Conservation (phyloP, 2,329 filamentous ascomycete genomes). For the Monilinia fructigena region DNA sequence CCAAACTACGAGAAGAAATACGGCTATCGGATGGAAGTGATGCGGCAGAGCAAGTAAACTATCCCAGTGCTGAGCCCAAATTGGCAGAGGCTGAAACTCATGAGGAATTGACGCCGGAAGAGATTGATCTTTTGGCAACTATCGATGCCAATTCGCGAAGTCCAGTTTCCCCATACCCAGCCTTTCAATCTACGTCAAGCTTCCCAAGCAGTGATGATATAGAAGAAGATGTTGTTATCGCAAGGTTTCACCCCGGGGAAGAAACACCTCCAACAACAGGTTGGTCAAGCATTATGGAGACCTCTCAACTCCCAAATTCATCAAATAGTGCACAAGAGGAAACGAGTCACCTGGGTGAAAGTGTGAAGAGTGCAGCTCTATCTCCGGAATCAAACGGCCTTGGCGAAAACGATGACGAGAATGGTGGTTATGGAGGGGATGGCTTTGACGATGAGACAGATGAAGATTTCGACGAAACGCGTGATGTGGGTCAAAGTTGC, state of each 20-base stretch:
- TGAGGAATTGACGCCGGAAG: constrained; percentile 22
- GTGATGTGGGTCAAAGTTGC: background rate
- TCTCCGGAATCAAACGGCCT: background rate
- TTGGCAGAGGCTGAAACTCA: constrained; percentile 25
- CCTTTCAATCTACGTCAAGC: constrained; percentile 30
- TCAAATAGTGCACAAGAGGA: constrained; percentile 6
- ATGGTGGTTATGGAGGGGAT: constrained; percentile 7
- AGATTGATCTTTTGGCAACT: constrained; percentile 19
- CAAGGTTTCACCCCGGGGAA: constrained; percentile 33
- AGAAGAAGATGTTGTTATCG: constrained; percentile 33
- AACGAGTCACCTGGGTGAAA: background rate
- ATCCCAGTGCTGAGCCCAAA: constrained; percentile 27
- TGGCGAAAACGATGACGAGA: constrained; percentile 13
- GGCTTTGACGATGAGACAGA: constrained; percentile 3
- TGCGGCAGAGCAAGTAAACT: constrained; percentile 29
- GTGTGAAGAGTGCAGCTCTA: background rate
- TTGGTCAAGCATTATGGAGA: constrained; percentile 36
- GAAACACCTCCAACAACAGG: constrained; percentile 33
- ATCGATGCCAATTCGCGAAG: constrained; percentile 15
- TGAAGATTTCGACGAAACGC: constrained; percentile 22
- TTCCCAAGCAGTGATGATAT: constrained; percentile 22
- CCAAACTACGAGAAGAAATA: constrained; percentile 21
- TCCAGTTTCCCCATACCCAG: constrained; percentile 29
- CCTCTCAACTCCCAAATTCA: constrained; percentile 17
- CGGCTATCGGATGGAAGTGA: constrained; percentile 29